These are phyloP conservation scores for Plenodomus lindquistii DNA, from an alignment of 2,329 filamentous ascomycete genomes.

Conservation along the genomic window DNA sequence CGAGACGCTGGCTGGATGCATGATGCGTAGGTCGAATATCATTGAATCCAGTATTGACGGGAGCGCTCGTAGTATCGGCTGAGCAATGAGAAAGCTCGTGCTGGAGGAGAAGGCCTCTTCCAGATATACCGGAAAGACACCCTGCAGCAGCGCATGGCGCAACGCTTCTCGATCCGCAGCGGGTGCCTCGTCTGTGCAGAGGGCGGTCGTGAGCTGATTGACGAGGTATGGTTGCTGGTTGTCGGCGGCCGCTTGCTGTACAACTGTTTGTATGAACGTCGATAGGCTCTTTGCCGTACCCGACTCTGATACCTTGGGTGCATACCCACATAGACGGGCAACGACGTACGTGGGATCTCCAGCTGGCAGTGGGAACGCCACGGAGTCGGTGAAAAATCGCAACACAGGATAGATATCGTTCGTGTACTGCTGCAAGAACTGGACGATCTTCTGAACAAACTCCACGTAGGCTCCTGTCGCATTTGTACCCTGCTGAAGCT, in stretches of 20 bases:
- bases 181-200: constrained; percentile 52
- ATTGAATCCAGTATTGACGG: constrained; percentile 49
- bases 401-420: constrained; percentile 61
- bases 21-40: constrained; percentile 51
- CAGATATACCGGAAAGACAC: constrained; percentile 62
- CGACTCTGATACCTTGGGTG: constrained; percentile 54
- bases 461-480: constrained; percentile 61
- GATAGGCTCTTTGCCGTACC: constrained; percentile 59
- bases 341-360: constrained; percentile 66
- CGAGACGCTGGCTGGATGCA: constrained; percentile 44
- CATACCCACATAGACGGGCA: constrained; percentile 63
- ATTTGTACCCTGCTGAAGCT: constrained; percentile 47
- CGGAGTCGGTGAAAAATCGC: constrained; percentile 63
- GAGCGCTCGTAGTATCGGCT: constrained; percentile 57
- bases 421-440: constrained; percentile 64
- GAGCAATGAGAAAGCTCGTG: constrained; percentile 56
- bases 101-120: constrained; percentile 51
- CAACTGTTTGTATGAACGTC: constrained; percentile 63
- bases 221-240: constrained; percentile 61
- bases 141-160: constrained; percentile 56
- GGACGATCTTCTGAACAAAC: constrained; percentile 64
- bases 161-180: constrained; percentile 50
- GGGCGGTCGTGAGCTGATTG: constrained; percentile 57
- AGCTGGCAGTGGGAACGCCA: constrained; percentile 62
- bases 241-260: constrained; percentile 62